Evolutionary conservation across 352 stramenopile species (phyloP).

Genomic region (Globisporangium carolinianum): DNA sequence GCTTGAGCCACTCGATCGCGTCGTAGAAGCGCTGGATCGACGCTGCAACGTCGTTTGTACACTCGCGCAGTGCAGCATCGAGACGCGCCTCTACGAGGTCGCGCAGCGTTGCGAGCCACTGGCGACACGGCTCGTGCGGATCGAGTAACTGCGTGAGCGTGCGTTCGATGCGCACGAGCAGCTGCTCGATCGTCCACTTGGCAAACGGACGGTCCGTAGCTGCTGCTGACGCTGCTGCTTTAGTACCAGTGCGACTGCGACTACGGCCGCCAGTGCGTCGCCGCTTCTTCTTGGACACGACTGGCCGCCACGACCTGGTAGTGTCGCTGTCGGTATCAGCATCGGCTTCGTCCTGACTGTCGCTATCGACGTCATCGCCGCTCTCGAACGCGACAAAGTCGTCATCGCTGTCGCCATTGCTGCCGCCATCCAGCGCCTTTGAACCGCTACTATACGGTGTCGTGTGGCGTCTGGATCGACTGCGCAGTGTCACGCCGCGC

Average conservation of each 20-base stretch:
- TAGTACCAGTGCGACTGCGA: neutral
- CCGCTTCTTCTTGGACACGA: too few relatives aligned
- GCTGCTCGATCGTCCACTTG: constrained; percentile 41
- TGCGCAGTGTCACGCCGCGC: neutral
- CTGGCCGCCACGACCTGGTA: neutral
- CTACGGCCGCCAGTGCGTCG: neutral
- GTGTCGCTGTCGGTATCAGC: neutral
- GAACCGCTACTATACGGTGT: neutral
- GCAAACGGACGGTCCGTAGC: constrained; percentile 15
- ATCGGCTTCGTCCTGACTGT: neutral
- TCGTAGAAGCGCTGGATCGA: constrained; percentile 32
- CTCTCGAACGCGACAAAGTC: constrained; percentile 9
- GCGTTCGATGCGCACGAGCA: constrained; percentile 28
- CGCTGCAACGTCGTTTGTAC: constrained; percentile 9
- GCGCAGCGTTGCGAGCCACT: constrained; percentile 19
- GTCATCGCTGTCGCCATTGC: constrained; percentile 2
- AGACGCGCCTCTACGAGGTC: constrained; percentile 26
- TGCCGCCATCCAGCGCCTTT: neutral
- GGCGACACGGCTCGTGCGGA: constrained; percentile 14
- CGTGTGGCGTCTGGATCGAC: neutral
- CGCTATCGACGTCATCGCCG: neutral
- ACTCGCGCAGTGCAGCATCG: constrained; percentile 11
- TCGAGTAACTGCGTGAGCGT: constrained; percentile 20
- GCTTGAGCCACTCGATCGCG: constrained; percentile 38
- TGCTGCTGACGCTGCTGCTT: neutral